Base-by-base conservation (phyloP, 148 eudicot genomes). In the Cornus kousa region DNA sequence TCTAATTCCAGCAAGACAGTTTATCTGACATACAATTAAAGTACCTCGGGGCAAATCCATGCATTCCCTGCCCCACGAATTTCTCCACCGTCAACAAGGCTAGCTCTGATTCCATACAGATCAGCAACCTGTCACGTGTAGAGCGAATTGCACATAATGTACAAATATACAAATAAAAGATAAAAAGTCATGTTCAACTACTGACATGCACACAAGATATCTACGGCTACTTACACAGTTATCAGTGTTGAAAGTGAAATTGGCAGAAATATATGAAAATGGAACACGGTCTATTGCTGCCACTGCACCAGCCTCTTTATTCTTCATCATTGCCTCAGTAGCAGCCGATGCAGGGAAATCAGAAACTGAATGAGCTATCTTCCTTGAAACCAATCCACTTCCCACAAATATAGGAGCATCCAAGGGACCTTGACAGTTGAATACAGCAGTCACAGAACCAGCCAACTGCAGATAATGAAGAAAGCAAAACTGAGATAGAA, bases 1-100 rank as follows among this genome's bases (percentile, higher is more conserved):
- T 33, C 43, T 1, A 32, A 69, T 32, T 66, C 72, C 60, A 75
- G 77, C 46, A 55, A 75, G 72, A 72, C 31, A 67, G 53, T 80
- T 57, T 67, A 62, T 55, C 40, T 59, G 24, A 67, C 31, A 76
- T 24, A 70, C 50, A 74, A 71, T 78, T 35, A 74, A 74, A 73
- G 77, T 86, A 95, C 99, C 99, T 93, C 99, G 9, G 97, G 99
- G 82, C 99, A 95, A 81, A 95, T 88, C 99, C 99, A 95, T 57
- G 97, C 98, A 81, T 95, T 95, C 80, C 99, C 99, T 40, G 99
- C 99, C 80, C 99, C 99, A 73, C 99, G 97, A 86, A 95, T 93
- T 86, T 95, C 99, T 80, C 99, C 99, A 67, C 99, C 99, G 84
- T 95, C 99, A 83, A 95, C 89, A 75, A 95, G 93, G 83, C 89